Conservation (phyloP, 2,329 filamentous ascomycete species). For the Penicillium sp. region DNA sequence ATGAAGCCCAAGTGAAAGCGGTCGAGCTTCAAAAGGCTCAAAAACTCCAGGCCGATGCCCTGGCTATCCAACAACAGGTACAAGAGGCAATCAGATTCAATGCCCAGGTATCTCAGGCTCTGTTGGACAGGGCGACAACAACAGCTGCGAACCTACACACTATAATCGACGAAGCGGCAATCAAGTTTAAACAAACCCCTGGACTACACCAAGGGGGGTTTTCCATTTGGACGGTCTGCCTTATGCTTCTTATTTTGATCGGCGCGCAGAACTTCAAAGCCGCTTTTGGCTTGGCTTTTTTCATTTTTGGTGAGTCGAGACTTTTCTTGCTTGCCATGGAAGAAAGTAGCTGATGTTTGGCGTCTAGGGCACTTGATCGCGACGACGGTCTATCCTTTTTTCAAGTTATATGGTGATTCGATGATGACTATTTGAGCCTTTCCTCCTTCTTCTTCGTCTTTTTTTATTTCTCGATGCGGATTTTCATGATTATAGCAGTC, state of each 20-base stretch:
- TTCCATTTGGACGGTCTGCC: conserved; percentile 31
- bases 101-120: conserved; percentile 35
- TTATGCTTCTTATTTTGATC: conserved; percentile 32
- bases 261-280: conserved; percentile 29
- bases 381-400: conserved; percentile 12
- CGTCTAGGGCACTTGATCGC: conserved; percentile 9
- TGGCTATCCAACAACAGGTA: conserved; percentile 31
- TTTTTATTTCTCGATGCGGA: not conserved
- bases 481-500: not conserved
- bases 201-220: conserved; percentile 24
- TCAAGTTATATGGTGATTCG: conserved; percentile 15
- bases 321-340: not conserved
- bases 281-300: conserved; percentile 28
- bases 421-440: conserved; percentile 8
- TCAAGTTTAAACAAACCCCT: conserved; percentile 28
- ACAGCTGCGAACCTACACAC: conserved; percentile 38
- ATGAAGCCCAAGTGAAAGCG: conserved; percentile 39
- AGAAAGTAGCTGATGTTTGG: not conserved
- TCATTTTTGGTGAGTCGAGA: conserved; percentile 18
- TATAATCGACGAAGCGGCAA: conserved; percentile 36
- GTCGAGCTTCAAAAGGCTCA: conserved; percentile 40
- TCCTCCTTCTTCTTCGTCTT: too few species aligned
- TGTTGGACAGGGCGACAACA: conserved; percentile 36
- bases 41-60: conserved; percentile 37
- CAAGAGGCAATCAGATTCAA: conserved; percentile 35